phyloP scores from a whole-genome alignment of 2,329 filamentous ascomycete genomes.

The Ceratocystis eucalypticola region DNA sequence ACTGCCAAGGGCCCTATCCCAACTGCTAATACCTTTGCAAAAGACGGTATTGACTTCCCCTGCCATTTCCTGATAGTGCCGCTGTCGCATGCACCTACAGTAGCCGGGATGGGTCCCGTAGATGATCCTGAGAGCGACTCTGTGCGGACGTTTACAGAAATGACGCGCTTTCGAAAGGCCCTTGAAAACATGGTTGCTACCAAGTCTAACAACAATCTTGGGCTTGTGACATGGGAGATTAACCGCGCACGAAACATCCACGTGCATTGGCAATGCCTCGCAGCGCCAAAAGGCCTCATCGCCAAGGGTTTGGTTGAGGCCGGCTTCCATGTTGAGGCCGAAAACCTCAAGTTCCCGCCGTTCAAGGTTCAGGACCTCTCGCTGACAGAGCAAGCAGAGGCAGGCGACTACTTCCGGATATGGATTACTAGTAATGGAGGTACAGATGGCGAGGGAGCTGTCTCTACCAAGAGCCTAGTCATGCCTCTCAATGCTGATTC shows the following conservation, averaged over 20 bases:
- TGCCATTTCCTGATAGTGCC: slow-evolving; percentile 87
- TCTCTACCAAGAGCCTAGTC: slow-evolving; percentile 46
- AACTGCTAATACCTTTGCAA: slow-evolving; percentile 50
- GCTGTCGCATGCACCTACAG: slow-evolving; percentile 63
- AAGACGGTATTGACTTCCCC: slow-evolving; percentile 57
- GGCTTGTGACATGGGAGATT: slow-evolving; percentile 85
- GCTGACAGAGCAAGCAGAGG: slow-evolving; percentile 35
- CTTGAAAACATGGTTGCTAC: slow-evolving; percentile 67
- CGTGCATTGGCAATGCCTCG: slow-evolving; percentile 85
- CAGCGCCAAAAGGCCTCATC: slow-evolving; percentile 56
- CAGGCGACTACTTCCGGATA: slow-evolving; percentile 62
- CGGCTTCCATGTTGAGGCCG: slow-evolving; percentile 76
- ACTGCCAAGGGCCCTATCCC: slow-evolving; percentile 84
- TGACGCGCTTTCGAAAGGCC: slow-evolving; percentile 64
- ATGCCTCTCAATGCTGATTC: slow-evolving; percentile 58
- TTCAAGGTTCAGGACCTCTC: slow-evolving; percentile 38
- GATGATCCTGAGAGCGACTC: slow-evolving; percentile 39
- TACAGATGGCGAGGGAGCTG: slow-evolving; percentile 34
- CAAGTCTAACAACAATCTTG: slow-evolving; percentile 46
- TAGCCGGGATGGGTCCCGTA: slow-evolving; percentile 49
- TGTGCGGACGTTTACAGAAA: slow-evolving; percentile 56
- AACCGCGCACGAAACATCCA: slow-evolving; percentile 71
- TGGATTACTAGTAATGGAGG: slow-evolving; percentile 57
- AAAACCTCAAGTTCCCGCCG: slow-evolving; percentile 49
- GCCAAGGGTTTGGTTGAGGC: slow-evolving; percentile 66